Evolutionary conservation across 2,329 filamentous ascomycete genomes (phyloP), one percentile per base, ranked within the genome.

Genomic region (Hypoxylon sp.): DNA sequence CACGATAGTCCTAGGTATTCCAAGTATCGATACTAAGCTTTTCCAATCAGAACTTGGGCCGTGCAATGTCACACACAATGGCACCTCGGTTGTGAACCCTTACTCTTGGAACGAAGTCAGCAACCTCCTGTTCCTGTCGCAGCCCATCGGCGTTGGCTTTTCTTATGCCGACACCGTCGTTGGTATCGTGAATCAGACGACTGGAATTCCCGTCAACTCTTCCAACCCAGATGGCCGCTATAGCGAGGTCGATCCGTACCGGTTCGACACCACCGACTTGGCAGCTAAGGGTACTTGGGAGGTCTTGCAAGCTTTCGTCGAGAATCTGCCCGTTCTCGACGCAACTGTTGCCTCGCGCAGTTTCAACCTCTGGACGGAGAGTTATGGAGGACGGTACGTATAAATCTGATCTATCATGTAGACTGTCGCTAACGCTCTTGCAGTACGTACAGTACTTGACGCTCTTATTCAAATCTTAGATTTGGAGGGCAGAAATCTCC

Each of bases 351-450:
- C 78, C 55, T 81, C 78, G 23, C 81, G 78, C 63, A 78, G 76
- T 26, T 84, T 86, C 69, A 85, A 85, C 60, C 74, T 87, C 31
- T 86, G 82, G 76, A 85, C 84, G 0, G 84, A 87, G 69, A 82
- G 77, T 42, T 82, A 73, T 35, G 76, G 77, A 58, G 78, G 77
- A 51, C 81, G 31, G 31, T 35, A 35, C 17, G 31, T 35, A 35
- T 17, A 17, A 10, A 15, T 11, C 2, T 17, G n/a, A n/a, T 35
- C n/a, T 17, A 17, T 17, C 31, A 15, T 17, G n/a, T 35, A 3
- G n/a, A 6, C 31, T 35, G n/a, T 35, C 17, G n/a, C 31, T 35
- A 35, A 35, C n/a, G 15, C n/a, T 11, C 17, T 8, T 35, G n/a
- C 10, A 35, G 31, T 35, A 35, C 31, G 31, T 35, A 35, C 15